A percentile compares a stretch with the other conserved stretches of the same genome.
These are phyloP conservation scores for Penicillium flavigenum DNA, from an alignment of 495 filamentous ascomycete genomes.

Conservation along the genomic window DNA sequence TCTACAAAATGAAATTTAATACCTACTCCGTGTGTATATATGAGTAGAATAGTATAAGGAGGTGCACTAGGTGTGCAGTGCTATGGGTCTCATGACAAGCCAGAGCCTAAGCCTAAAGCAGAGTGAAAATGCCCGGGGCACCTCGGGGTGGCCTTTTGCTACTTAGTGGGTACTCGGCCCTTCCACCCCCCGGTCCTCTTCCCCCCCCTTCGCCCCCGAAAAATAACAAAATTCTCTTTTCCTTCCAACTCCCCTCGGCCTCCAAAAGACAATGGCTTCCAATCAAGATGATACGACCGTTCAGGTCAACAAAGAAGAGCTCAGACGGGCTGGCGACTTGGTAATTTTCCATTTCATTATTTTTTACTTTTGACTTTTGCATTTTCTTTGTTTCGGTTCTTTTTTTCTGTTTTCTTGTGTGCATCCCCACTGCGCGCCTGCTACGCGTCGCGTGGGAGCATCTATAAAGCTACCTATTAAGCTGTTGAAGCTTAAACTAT, in stretches of 20 bases:
- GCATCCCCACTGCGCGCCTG: constrained; percentile 20
- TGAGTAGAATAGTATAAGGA: not conserved
- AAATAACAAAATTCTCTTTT: constrained; percentile 17
- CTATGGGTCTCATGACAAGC: constrained; percentile 3
- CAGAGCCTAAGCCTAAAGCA: constrained; percentile 33
- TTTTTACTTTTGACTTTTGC: constrained; percentile 7
- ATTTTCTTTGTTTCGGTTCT: constrained; percentile 9
- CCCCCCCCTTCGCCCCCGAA: constrained; percentile 15
- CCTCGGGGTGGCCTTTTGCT: constrained; percentile 12
- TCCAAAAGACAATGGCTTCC: constrained; percentile 31
- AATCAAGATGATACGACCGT: constrained; percentile 38
- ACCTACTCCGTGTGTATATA: too few species aligned
- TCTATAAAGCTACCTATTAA: constrained; percentile 14
- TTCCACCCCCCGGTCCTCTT: constrained; percentile 11
- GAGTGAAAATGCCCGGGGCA: constrained; percentile 13
- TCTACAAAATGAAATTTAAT: too few species aligned
- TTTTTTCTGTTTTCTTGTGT: constrained; percentile 19
- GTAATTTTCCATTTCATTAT: constrained; percentile 45
- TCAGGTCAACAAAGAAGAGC: constrained; percentile 58
- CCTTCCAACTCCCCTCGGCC: constrained; percentile 8
- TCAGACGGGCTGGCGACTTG: constrained; percentile 61
- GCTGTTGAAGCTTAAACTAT: constrained; percentile 5
- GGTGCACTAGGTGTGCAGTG: too few species aligned
- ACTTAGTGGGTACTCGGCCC: constrained; percentile 29
- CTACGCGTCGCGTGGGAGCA: constrained; percentile 24